Conservation (phyloP, 225 moss, liverwort and hornwort genomes). For the Neckera pumila region DNA sequence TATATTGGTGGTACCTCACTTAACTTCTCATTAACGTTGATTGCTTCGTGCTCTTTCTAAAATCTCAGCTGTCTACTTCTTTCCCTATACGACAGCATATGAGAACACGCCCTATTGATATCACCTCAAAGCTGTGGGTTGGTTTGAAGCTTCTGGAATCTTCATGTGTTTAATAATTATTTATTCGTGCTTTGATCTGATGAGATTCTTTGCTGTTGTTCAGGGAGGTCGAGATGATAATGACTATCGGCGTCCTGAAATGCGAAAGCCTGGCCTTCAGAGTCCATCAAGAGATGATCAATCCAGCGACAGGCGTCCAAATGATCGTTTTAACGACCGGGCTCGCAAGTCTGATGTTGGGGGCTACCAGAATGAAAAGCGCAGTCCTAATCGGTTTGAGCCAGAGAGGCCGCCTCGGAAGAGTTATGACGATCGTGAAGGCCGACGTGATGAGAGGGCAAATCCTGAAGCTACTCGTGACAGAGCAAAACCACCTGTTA, state of each 20-base stretch:
- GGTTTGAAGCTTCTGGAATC: background rate
- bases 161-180: background rate
- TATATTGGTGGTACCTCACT: background rate
- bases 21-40: background rate
- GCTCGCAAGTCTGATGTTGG: slow-evolving; percentile 55
- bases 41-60: background rate
- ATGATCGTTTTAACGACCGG: slow-evolving; percentile 26
- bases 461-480: slow-evolving; percentile 22
- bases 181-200: background rate
- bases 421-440: slow-evolving; percentile 49
- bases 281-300: slow-evolving; percentile 40
- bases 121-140: background rate
- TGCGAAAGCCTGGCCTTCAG: slow-evolving; percentile 15
- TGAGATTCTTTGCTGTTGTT: background rate
- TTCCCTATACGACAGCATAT: background rate
- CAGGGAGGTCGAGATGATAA: slow-evolving; percentile 33
- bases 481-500: slow-evolving; percentile 27
- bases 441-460: slow-evolving; percentile 19
- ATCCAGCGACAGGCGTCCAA: slow-evolving; percentile 6
- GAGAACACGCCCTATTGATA: background rate
- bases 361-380: slow-evolving; percentile 30
- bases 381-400: slow-evolving; percentile 33
- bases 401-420: slow-evolving; percentile 23
- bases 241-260: slow-evolving; percentile 26
- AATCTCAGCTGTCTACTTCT: background rate